Percentiles rank a stretch among this genome's conserved stretches.
phyloP scores from a whole-genome alignment of 1,139 yeast genomes.

The Diutina ranongensis region DNA sequence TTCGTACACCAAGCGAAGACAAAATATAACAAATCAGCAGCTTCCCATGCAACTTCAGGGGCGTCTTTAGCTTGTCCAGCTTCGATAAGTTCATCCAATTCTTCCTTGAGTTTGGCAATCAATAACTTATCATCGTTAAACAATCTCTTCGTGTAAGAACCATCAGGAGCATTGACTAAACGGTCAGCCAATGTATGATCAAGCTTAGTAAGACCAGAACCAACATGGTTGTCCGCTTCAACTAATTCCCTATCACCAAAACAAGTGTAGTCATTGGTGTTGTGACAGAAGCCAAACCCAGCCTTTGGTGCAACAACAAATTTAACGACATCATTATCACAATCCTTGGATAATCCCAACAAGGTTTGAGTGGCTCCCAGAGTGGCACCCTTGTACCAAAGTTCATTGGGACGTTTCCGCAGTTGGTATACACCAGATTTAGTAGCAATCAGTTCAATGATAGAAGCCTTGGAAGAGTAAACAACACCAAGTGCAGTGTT shows the following conservation, averaged over 20 bases:
- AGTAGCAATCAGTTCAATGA: conserved; percentile 69
- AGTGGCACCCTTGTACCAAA: conserved; percentile 95
- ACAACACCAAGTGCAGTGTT: conserved; percentile 72
- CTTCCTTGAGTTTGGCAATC: conserved; percentile 85
- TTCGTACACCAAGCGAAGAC: conserved; percentile 80
- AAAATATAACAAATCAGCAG: conserved; percentile 89
- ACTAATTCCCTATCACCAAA: conserved; percentile 38
- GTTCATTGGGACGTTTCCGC: conserved; percentile 64
- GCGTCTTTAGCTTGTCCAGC: conserved; percentile 43
- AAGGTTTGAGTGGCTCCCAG: conserved; percentile 88
- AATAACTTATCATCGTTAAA: conserved; percentile 68
- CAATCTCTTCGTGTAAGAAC: conserved; percentile 84
- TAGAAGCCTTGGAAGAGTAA: conserved; percentile 75
- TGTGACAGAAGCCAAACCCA: conserved; percentile 89
- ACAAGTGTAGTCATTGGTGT: conserved; percentile 61
- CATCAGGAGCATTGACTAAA: conserved; percentile 61
- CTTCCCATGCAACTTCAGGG: conserved; percentile 86
- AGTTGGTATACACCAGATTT: conserved; percentile 90
- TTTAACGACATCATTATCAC: conserved; percentile 86
- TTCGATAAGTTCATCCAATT: conserved; percentile 89
- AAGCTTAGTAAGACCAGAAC: conserved; percentile 50
- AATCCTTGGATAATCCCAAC: conserved; percentile 58
- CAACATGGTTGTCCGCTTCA: conserved; percentile 29
- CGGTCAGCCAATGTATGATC: conserved; percentile 53
- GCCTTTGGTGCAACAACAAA: conserved; percentile 67